These are phyloP conservation scores for Crepidotus variabilis DNA, from an alignment of 768 basidiomycete genomes.

Conservation along the genomic window DNA sequence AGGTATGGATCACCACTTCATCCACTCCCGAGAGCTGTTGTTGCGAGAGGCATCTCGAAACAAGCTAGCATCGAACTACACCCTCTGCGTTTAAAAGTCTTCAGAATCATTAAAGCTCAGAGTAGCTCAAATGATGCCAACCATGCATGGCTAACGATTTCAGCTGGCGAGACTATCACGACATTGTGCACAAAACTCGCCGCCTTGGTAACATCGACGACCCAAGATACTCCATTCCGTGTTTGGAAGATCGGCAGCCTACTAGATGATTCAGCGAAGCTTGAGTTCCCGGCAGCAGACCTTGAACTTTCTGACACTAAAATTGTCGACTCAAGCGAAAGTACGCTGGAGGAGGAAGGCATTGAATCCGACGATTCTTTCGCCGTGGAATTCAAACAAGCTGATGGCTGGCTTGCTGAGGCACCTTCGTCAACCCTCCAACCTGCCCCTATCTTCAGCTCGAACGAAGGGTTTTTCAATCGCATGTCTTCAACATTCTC, in stretches of 20 bases:
- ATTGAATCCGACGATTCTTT: conserved; percentile 65
- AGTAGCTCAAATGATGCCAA: conserved; percentile 19
- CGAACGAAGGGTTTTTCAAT: conserved; percentile 54
- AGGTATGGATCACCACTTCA: conserved; percentile 70
- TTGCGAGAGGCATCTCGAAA: conserved; percentile 50
- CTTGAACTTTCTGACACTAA: conserved; percentile 29
- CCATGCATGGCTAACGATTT: conserved; percentile 40
- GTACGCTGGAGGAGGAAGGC: conserved; percentile 54
- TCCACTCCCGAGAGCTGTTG: conserved; percentile 64
- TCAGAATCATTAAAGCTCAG: conserved; percentile 37
- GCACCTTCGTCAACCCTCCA: conserved; percentile 17
- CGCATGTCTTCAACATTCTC: conserved; percentile 28
- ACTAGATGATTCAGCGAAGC: conserved; percentile 31
- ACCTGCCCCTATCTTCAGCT: conserved; percentile 50
- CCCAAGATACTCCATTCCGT: conserved; percentile 41
- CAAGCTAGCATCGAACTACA: conserved; percentile 64
- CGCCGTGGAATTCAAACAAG: conserved; percentile 67
- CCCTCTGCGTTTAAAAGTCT: conserved; percentile 61
- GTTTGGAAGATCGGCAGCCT: conserved; percentile 57
- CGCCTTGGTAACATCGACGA: conserved; percentile 26
- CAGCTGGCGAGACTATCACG: conserved; percentile 47
- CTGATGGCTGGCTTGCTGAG: conserved; percentile 58
- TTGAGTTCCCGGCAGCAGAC: conserved; percentile 30
- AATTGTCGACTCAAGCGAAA: conserved; percentile 41
- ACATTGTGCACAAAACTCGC: conserved; percentile 39